phyloP scores from a whole-genome alignment of 2,329 filamentous ascomycete genomes.

The Botrytis byssoidea region DNA sequence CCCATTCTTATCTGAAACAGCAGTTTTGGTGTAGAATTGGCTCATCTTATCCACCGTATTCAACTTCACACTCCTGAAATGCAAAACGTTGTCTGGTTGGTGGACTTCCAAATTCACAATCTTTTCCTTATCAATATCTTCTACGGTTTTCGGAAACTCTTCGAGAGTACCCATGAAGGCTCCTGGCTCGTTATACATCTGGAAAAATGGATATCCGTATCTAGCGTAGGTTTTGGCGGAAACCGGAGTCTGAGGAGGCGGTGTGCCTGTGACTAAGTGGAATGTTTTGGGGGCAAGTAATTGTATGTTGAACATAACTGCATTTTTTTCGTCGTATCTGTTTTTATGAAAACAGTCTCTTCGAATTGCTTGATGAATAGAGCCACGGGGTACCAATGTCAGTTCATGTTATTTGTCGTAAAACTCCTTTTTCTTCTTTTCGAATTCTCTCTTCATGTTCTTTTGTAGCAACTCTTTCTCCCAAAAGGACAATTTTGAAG shows the following conservation, averaged over 20 bases:
- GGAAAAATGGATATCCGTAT: slow-evolving; percentile 10
- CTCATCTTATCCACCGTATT: neutral
- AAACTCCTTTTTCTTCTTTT: neutral
- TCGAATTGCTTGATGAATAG: slow-evolving; percentile 13
- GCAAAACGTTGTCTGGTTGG: neutral
- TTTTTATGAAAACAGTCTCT: neutral
- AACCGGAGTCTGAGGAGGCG: slow-evolving; percentile 9
- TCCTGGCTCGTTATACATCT: slow-evolving; percentile 9
- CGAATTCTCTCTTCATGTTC: too few relatives aligned
- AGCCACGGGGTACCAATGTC: neutral
- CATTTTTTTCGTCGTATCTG: slow-evolving; percentile 7
- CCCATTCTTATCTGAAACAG: too few relatives aligned
- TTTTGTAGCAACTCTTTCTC: too few relatives aligned
- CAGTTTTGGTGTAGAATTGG: neutral
- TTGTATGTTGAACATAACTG: slow-evolving; percentile 8
- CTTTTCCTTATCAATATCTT: neutral
- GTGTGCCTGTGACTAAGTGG: neutral
- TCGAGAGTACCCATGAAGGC: slow-evolving; percentile 1
- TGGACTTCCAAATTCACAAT: neutral
- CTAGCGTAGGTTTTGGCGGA: neutral
- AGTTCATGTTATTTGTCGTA: neutral
- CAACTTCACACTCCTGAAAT: neutral
- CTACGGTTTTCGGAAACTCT: neutral
- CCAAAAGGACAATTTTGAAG: neutral
- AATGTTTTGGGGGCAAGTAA: slow-evolving; percentile 12